Evolutionary conservation across 2,329 filamentous ascomycete genomes (phyloP), one percentile per base, ranked within the genome.

Genomic region (Coniochaeta hoffmannii): DNA sequence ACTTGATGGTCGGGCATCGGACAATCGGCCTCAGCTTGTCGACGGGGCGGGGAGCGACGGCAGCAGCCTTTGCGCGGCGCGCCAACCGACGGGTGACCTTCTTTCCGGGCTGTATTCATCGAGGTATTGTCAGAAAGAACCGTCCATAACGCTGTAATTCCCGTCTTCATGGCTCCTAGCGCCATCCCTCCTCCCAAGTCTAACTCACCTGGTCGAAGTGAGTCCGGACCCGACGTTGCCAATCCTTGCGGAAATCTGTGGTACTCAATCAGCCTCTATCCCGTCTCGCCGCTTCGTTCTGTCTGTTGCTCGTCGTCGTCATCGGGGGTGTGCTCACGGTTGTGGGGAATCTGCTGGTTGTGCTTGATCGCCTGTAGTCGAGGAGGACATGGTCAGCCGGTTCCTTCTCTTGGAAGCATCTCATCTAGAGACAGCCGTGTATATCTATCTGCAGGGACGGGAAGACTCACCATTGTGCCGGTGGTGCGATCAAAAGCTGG

Each of bases 191-290:
- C 49, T 31, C 28, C 28, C 49, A 19, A 51, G n/a, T 32, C 57
- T 57, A 60, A 64, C 73, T 80, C 93, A 96, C 93, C 91, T 97
- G 94, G 85, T 99, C 91, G 83, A 99, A 99, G 86, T 99, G 94
- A 79, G 90, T 89, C 81, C 91, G 90, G 75, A 99, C 94, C 81
- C 92, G 90, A 82, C 91, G 90, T 81, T 97, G 92, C 94, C 94
- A 99, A 85, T 99, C 92, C 90, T 96, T 97, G 82, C 90, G 92
- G 90, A 96, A 96, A 77, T 97, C 89, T 94, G 72, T 62, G 64
- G 65, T 55, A 56, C 53, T 60, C 62, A 58, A 60, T 76, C 68
- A 78, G 77, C 41, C 41, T 46, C 41, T 15, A 46, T 46, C 5
- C 36, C 36, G 22, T 73, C 67, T 67, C 67, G 61, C 55, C 58